phyloP scores from a whole-genome alignment of 164 flowering plant genomes.

The Aristolochia fimbriata region DNA sequence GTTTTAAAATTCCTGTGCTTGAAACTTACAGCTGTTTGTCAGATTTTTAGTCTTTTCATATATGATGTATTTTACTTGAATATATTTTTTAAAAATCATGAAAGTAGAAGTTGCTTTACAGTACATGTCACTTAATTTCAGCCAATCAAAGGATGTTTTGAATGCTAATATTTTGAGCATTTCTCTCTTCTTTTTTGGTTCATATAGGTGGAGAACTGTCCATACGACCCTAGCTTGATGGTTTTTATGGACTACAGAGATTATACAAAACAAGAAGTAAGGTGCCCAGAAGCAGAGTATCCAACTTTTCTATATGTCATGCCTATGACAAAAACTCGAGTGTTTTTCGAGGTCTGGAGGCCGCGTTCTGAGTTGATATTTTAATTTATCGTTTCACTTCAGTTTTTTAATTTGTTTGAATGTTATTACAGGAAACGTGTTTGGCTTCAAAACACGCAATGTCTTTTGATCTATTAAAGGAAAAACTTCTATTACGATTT shows the following conservation, averaged over 20 bases:
- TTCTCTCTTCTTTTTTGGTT: too few relatives aligned
- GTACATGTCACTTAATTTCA: too few relatives aligned
- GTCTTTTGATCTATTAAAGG: conserved; percentile 81
- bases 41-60: too few relatives aligned
- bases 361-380: not conserved
- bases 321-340: conserved; percentile 87
- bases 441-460: conserved; percentile 86
- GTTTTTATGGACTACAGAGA: conserved; percentile 99
- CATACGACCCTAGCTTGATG: conserved; percentile 89
- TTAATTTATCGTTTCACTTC: not conserved
- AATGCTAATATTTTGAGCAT: too few relatives aligned
- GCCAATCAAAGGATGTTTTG: too few relatives aligned
- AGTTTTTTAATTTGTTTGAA: not conserved
- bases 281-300: conserved; percentile 43
- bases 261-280: conserved; percentile 36
- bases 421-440: conserved; percentile 81
- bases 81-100: too few relatives aligned
- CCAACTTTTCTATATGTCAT: conserved; percentile 96
- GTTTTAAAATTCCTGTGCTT: too few relatives aligned
- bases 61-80: too few relatives aligned
- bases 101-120: too few relatives aligned
- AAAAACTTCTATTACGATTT: conserved; percentile 66
- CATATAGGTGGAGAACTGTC: conserved; percentile 79
- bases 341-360: conserved; percentile 79
- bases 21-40: too few relatives aligned